A percentile compares a stretch with the other conserved stretches of the same genome.
Evolutionary conservation across 2,329 filamentous ascomycete genomes (phyloP).

Genomic region (Calonectria hawksworthii): DNA sequence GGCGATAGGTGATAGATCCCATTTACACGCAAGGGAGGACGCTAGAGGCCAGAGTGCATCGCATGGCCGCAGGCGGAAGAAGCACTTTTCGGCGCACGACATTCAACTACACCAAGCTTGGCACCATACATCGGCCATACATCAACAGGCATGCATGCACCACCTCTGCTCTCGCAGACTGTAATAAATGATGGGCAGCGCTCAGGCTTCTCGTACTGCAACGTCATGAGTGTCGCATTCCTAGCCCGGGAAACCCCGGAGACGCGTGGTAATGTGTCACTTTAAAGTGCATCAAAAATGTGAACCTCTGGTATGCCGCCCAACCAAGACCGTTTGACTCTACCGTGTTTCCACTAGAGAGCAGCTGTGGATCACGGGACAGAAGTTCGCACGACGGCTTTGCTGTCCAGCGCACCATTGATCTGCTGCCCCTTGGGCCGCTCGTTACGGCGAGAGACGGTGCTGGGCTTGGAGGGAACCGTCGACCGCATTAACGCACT

Average conservation of each 20-base stretch:
- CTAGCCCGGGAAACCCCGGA: conserved; percentile 23
- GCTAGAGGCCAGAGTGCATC: conserved; percentile 34
- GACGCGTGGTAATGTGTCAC: conserved; percentile 24
- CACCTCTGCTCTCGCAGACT: background rate
- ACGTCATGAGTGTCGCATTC: conserved; percentile 19
- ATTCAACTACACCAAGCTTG: conserved; percentile 24
- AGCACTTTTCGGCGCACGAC: conserved; percentile 34
- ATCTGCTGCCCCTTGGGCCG: conserved; percentile 2
- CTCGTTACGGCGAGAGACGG: conserved; percentile 19
- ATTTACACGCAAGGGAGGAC: conserved; percentile 26
- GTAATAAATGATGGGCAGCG: conserved; percentile 12
- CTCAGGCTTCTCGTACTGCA: background rate
- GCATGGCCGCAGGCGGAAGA: conserved; percentile 28
- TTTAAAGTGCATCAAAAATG: conserved; percentile 19
- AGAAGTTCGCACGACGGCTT: conserved; percentile 23
- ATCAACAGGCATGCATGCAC: background rate
- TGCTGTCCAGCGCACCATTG: conserved; percentile 16
- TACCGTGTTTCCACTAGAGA: conserved; percentile 7
- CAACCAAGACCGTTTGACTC: conserved; percentile 9
- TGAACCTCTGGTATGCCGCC: conserved; percentile 8
- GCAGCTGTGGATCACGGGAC: conserved; percentile 21
- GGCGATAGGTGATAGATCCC: conserved; percentile 14
- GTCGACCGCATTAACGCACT: conserved; percentile 37
- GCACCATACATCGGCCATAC: background rate
- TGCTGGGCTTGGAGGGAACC: conserved; percentile 31